Evolutionary conservation across 495 filamentous ascomycete genomes (phyloP).

Genomic region (Neurospora sp.): DNA sequence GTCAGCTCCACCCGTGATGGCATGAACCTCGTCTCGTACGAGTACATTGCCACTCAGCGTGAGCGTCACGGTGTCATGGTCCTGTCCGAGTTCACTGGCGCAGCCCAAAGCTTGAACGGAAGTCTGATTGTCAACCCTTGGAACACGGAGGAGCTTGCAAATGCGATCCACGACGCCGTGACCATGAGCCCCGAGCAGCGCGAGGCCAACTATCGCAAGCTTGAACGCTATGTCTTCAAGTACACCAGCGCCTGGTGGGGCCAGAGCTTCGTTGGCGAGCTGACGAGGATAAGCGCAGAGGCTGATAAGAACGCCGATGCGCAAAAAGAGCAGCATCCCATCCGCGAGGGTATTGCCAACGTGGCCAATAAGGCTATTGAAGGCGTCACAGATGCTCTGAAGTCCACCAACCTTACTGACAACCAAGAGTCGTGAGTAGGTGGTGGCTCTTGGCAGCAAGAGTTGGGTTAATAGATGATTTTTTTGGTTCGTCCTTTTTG

Average conservation of each 20-base stretch:
- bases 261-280: slow-evolving; percentile 80
- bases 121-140: slow-evolving; percentile 85
- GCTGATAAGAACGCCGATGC: slow-evolving; percentile 6
- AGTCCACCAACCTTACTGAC: background rate
- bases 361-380: slow-evolving; percentile 12
- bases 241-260: slow-evolving; percentile 98
- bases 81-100: slow-evolving; percentile 86
- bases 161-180: slow-evolving; percentile 73
- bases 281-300: slow-evolving; percentile 45
- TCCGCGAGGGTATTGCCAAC: slow-evolving; percentile 9
- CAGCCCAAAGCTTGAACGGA: slow-evolving; percentile 77
- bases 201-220: slow-evolving; percentile 67
- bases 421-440: background rate
- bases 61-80: slow-evolving; percentile 81
- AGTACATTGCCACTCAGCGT: slow-evolving; percentile 86
- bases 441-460: background rate
- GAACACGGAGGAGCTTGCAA: slow-evolving; percentile 80
- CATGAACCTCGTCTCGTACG: slow-evolving; percentile 95
- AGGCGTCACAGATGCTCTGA: slow-evolving; percentile 3
- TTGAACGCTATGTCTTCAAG: slow-evolving; percentile 76
- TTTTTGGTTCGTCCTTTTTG: background rate
- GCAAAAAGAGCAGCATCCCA: background rate
- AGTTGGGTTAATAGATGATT: background rate
- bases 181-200: slow-evolving; percentile 80
- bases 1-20: slow-evolving; percentile 89